A percentile compares a stretch with the other conserved stretches of the same genome.
phyloP scores from a whole-genome alignment of 306 rosid genomes.

The Hippophae gyantsensis region DNA sequence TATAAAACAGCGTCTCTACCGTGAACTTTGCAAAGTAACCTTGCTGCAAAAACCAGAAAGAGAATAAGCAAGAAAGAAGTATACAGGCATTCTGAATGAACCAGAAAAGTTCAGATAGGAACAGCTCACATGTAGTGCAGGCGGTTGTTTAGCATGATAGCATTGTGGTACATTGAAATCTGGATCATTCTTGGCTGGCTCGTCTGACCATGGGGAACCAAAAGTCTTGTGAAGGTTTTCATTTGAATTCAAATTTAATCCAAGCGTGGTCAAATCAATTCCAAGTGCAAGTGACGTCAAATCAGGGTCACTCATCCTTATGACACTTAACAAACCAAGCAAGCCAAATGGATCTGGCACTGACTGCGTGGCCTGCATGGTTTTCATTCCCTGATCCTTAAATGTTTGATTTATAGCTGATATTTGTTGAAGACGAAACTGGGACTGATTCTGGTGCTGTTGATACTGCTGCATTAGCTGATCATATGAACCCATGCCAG shows the following conservation, averaged over 20 bases:
- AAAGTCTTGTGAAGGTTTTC: slow-evolving; percentile 95
- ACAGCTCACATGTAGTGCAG: slow-evolving; percentile 56
- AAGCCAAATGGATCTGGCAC: slow-evolving; percentile 78
- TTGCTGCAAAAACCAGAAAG: slow-evolving; percentile 45
- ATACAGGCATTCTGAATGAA: slow-evolving; percentile 8
- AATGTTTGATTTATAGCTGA: slow-evolving; percentile 71
- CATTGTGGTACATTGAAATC: slow-evolving; percentile 82
- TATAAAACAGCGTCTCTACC: slow-evolving; percentile 71
- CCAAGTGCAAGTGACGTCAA: slow-evolving; percentile 93
- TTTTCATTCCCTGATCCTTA: slow-evolving; percentile 74
- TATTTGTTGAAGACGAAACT: slow-evolving; percentile 82
- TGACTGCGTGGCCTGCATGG: slow-evolving; percentile 69
- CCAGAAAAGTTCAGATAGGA: not conserved
- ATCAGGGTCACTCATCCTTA: slow-evolving; percentile 88
- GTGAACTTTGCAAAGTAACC: slow-evolving; percentile 68
- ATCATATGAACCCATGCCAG: slow-evolving; percentile 83
- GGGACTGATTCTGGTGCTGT: slow-evolving; percentile 77
- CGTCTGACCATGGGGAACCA: slow-evolving; percentile 98
- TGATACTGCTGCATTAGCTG: slow-evolving; percentile 88
- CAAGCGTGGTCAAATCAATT: slow-evolving; percentile 85
- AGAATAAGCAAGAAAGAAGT: slow-evolving; percentile 18
- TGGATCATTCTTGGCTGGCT: slow-evolving; percentile 91
- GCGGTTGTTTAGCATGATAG: slow-evolving; percentile 73
- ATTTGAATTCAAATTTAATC: slow-evolving; percentile 83
- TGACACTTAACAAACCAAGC: slow-evolving; percentile 86